phyloP scores from a whole-genome alignment of 169 alveolate species.

The Plasmodium relictum region DNA sequence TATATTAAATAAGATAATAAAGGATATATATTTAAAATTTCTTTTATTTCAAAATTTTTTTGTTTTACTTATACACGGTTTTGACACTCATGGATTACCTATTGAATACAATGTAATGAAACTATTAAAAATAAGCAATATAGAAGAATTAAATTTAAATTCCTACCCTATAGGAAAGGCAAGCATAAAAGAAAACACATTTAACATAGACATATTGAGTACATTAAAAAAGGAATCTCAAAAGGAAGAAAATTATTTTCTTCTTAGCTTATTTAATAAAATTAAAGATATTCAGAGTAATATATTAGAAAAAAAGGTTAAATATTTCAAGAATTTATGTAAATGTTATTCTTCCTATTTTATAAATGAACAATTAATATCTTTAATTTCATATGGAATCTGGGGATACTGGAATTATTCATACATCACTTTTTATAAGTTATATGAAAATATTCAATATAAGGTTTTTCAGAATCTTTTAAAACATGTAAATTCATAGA shows the following conservation, averaged over 20 bases:
- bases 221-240: constrained; percentile 22
- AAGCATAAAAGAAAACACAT: constrained; percentile 4
- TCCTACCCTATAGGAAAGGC: not conserved
- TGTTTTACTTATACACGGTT: constrained; percentile 89
- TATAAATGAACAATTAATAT: constrained; percentile 63
- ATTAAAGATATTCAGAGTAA: not conserved
- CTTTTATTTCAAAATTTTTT: constrained; percentile 82
- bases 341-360: constrained; percentile 47
- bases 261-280: not conserved
- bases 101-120: constrained; percentile 87
- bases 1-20: constrained; percentile 88
- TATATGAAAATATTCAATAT: constrained; percentile 55
- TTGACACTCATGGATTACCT: constrained; percentile 94
- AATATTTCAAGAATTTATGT: constrained; percentile 36
- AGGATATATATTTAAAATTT: constrained; percentile 87
- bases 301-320: constrained; percentile 14
- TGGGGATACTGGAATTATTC: constrained; percentile 76
- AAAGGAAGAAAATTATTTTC: not conserved
- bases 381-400: constrained; percentile 61
- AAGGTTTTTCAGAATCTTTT: constrained; percentile 40
- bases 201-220: not conserved
- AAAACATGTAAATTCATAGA: not conserved
- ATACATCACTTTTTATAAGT: constrained; percentile 50
- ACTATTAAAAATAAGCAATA: constrained; percentile 62
- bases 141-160: constrained; percentile 23